Base-by-base conservation (phyloP, 768 basidiomycete genomes). In the Austroboletus eburneus region DNA sequence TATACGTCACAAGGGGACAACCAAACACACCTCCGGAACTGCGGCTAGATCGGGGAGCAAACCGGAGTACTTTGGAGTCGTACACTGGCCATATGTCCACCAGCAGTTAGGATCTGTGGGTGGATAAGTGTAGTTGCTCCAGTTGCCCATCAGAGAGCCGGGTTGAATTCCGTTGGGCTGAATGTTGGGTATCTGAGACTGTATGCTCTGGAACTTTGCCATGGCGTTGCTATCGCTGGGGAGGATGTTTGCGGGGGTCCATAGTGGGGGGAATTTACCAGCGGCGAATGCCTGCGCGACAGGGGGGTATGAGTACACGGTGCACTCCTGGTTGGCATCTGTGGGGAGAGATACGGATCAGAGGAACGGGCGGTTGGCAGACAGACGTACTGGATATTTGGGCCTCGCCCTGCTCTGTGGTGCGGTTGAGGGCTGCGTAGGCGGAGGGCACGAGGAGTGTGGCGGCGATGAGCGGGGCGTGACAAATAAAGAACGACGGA, bases 61-160 rank as follows among this genome's bases (percentile, higher is more conserved):
- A 0, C 74, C 73, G 0, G 66, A 0, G 0, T 63, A 30, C 53
- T 81, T 82, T 1, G 81, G 79, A 2, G 57, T 73, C 0, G 59
- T 65, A 55, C 81, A 83, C 24, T 72, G 61, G 12, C 42, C 40
- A 17, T 35, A 57, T 1, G 67, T 57, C 68, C 68, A 69, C 67
- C 64, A 81, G 43, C 80, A 81, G 49, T 80, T 72, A 0, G 73
- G 71, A 53, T 81, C 80, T 1, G 59, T 45, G 0, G 69, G 13
- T 2, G 65, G 33, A 49, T 79, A 78, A 0, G 61, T 61, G 24
- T 51, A 58, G 36, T 56, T 61, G 14, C 66, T 48, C 54, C 71
- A 68, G 37, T 69, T 58, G 1, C 68, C 68, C 3, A 16, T 13
- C 18, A 56, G 43, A 12, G 66, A 62, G 0, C 38, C 40, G 12